Base-by-base conservation (phyloP, 75 land plant genomes). In the Selaginella moellendorffii region DNA sequence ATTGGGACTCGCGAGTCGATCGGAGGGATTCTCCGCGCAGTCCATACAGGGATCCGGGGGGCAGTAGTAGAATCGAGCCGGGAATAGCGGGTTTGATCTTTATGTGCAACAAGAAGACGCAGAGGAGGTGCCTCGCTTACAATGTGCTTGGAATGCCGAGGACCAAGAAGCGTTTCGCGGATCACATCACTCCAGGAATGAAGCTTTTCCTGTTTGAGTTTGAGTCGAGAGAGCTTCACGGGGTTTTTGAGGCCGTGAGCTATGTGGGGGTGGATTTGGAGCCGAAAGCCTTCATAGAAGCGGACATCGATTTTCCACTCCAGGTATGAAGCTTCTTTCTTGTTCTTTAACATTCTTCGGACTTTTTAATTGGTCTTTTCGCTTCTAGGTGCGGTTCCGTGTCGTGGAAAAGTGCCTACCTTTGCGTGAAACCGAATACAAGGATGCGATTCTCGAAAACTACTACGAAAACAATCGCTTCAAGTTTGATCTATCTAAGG, bases 271-370 rank as follows among this genome's bases (percentile, higher is more conserved):
- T 80, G 54, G 72, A 83, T 58, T 74, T 80, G 53, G 63, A 69
- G 2, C 78, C 79, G 12, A 0, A 80, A 58, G 81, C 81, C 19
- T 83, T 51, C 28, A 28, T 21, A 17, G 30, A 31, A 30, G 64
- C 83, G 12, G 81, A 80, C 63, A 72, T 63, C 53, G 56, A 64
- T 31, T 83, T 69, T 53, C 72, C 83, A 67, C 80, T 80, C 23
- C 89, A 86, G 81, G 89, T 86, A 68, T 23, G 12, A n/a, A n/a
- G n/a, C n/a, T n/a, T n/a, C n/a, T n/a, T n/a, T n/a, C 46, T 5
- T 36, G 14, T 36, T 5, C 14, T 14, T 36, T 36, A 36, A 5
- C 14, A 14, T 36, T 36, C 46, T 36, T 5, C 14, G 46, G 10
- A 14, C 14, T 36, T 5, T 14, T 36, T 36, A 36, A 36, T 14